phyloP scores from a whole-genome alignment of 768 basidiomycete genomes.

The Galerina marginata region DNA sequence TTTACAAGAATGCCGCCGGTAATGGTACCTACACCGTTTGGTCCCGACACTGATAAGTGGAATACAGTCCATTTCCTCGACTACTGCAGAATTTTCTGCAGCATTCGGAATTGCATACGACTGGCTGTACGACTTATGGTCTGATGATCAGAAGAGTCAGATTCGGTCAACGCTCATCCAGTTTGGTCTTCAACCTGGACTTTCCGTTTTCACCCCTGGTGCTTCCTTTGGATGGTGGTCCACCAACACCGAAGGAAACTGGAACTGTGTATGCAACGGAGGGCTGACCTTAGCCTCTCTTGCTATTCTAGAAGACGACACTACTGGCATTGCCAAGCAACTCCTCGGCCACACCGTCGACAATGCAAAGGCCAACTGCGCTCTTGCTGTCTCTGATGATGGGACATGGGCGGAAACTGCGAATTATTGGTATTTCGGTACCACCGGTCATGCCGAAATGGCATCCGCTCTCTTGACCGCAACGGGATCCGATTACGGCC shows the following conservation, averaged over 20 bases:
- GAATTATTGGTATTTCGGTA: constrained; percentile 97
- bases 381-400: constrained; percentile 61
- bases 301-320: constrained; percentile 87
- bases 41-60: constrained; percentile 74
- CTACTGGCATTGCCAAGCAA: constrained; percentile 68
- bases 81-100: constrained; percentile 83
- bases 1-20: constrained; percentile 71
- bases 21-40: constrained; percentile 71
- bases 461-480: constrained; percentile 80
- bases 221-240: constrained; percentile 80
- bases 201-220: constrained; percentile 50
- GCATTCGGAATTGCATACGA: constrained; percentile 95
- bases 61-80: constrained; percentile 93
- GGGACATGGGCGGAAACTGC: constrained; percentile 94
- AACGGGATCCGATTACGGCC: constrained; percentile 80
- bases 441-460: constrained; percentile 91
- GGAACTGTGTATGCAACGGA: constrained; percentile 97
- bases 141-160: constrained; percentile 65
- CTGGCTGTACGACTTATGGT: constrained; percentile 92
- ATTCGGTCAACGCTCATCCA: constrained; percentile 77
- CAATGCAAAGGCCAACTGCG: constrained; percentile 84
- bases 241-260: constrained; percentile 79
- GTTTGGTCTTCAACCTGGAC: constrained; percentile 77
- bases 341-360: constrained; percentile 71
- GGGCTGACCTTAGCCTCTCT: constrained; percentile 90